Evolutionary conservation across 169 alveolate species (phyloP).

Genomic region (Eimeria nieschulzi): DNA sequence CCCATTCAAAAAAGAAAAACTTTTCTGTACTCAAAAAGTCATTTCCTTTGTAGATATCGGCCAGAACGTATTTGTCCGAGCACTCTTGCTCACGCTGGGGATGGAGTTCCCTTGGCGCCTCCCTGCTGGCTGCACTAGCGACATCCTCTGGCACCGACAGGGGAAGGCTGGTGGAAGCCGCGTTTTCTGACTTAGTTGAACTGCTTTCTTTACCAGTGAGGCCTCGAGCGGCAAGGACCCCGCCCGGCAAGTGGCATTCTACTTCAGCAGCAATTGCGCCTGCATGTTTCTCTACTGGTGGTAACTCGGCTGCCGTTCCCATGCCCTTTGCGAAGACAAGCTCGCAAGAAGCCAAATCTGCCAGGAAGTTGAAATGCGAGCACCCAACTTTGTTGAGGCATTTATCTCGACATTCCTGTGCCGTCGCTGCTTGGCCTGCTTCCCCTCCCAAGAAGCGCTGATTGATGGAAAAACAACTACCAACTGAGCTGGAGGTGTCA

Average conservation of each 20-base stretch:
- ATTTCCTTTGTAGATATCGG: slow-evolving; percentile 3
- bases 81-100: background rate
- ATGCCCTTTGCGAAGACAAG: background rate
- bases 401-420: background rate
- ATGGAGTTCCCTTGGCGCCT: background rate
- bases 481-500: background rate
- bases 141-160: too few species aligned
- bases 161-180: too few species aligned
- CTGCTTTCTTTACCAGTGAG: too few species aligned
- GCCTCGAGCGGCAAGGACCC: background rate
- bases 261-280: slow-evolving; percentile 5
- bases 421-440: slow-evolving; percentile 4
- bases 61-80: slow-evolving; percentile 76
- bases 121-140: too few species aligned
- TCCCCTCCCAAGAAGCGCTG: background rate
- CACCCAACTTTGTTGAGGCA: background rate
- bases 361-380: background rate
- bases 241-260: background rate
- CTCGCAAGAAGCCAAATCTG: background rate
- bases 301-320: background rate
- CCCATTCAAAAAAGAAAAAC: slow-evolving; percentile 43
- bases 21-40: background rate
- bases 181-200: too few species aligned
- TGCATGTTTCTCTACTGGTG: background rate
- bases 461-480: background rate